A percentile compares a stretch with the other conserved stretches of the same genome.
These are phyloP conservation scores for Fraxinus floribunda DNA, from an alignment of 305 asterid genomes.

Conservation along the genomic window DNA sequence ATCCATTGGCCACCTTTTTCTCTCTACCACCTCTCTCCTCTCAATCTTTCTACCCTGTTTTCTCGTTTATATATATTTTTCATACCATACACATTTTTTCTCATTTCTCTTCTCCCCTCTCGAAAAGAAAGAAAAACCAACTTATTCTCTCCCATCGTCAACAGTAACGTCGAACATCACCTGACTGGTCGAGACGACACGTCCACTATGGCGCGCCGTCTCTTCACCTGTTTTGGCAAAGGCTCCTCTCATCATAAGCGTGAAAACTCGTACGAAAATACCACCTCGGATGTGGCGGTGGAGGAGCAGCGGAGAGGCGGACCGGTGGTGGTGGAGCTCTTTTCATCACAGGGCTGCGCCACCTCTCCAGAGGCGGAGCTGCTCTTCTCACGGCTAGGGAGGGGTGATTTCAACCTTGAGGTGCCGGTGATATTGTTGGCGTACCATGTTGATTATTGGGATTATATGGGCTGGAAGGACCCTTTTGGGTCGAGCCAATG, in stretches of 20 bases:
- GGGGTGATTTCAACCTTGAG: slow-evolving; percentile 71
- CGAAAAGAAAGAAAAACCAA: neutral
- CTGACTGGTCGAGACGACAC: slow-evolving; percentile 40
- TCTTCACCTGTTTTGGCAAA: slow-evolving; percentile 63
- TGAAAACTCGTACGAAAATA: slow-evolving; percentile 20
- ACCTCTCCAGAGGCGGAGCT: slow-evolving; percentile 84
- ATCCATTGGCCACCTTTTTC: slow-evolving; percentile 22
- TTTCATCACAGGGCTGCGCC: slow-evolving; percentile 93
- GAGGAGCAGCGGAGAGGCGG: slow-evolving; percentile 69
- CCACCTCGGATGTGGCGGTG: slow-evolving; percentile 45
- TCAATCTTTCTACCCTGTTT: neutral
- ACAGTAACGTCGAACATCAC: neutral
- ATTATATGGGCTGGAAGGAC: slow-evolving; percentile 89
- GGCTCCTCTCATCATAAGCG: slow-evolving; percentile 25
- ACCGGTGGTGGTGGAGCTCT: slow-evolving; percentile 76
- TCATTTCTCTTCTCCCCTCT: neutral
- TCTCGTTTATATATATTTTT: neutral
- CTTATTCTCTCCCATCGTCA: neutral
- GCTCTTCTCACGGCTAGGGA: slow-evolving; percentile 76
- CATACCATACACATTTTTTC: neutral
- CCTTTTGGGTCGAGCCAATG: slow-evolving; percentile 73
- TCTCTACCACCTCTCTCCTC: neutral
- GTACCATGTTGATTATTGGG: slow-evolving; percentile 88
- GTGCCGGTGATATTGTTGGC: slow-evolving; percentile 65
- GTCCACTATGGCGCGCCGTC: slow-evolving; percentile 70